Evolutionary conservation across 2,329 filamentous ascomycete species (phyloP).

Genomic region (Aspergillus flavus): DNA sequence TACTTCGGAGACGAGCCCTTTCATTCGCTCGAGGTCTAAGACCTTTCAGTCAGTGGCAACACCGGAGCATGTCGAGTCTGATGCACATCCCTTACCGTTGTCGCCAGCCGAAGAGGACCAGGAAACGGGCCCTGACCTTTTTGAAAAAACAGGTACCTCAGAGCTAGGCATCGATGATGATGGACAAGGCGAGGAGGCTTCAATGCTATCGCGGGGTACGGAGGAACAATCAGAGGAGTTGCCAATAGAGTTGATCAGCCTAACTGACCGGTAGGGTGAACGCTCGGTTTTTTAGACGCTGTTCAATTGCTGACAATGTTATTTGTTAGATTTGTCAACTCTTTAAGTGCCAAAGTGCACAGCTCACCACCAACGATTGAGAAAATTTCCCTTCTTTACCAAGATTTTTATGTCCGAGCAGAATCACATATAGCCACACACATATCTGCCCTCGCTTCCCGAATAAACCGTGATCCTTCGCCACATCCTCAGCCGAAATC

Average conservation of each 20-base stretch:
- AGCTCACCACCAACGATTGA: constrained; percentile 81
- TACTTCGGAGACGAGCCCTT: constrained; percentile 24
- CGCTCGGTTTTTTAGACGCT: not conserved
- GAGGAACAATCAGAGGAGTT: constrained; percentile 81
- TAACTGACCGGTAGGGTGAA: constrained; percentile 74
- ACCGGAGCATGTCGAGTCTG: constrained; percentile 28
- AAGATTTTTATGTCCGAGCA: constrained; percentile 86
- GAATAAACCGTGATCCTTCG: constrained; percentile 69
- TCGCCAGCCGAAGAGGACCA: constrained; percentile 27
- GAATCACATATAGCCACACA: constrained; percentile 84
- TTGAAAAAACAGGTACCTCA: constrained; percentile 46
- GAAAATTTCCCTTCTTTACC: constrained; percentile 80
- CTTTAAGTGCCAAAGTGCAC: constrained; percentile 83
- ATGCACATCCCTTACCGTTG: constrained; percentile 25
- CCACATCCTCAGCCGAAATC: constrained; percentile 59
- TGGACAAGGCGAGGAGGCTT: constrained; percentile 35
- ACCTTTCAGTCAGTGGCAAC: constrained; percentile 28
- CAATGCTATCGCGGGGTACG: constrained; percentile 38
- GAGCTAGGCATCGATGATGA: constrained; percentile 35
- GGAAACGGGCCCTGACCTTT: constrained; percentile 41
- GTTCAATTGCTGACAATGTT: constrained; percentile 9
- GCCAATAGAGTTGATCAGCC: constrained; percentile 87
- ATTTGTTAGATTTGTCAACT: constrained; percentile 77
- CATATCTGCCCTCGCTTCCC: constrained; percentile 75
- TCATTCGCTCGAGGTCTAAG: constrained; percentile 28